Percentiles rank a stretch among this genome's conserved stretches.
Conservation (phyloP, 2,329 filamentous ascomycete genomes). For the Sordariomycetes sp. region DNA sequence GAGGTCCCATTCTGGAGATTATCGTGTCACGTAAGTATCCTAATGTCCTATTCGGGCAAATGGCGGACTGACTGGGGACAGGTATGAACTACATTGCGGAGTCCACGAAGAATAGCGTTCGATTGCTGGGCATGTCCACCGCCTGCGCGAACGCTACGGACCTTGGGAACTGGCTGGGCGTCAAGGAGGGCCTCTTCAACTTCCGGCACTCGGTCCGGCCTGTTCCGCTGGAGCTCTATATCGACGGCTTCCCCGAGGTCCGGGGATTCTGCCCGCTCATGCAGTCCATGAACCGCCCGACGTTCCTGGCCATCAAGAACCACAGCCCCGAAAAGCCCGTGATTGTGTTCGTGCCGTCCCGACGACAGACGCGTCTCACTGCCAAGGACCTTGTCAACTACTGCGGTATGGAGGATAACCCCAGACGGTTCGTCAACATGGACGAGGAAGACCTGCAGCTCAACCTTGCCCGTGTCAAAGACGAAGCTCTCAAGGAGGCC, state of each 20-base stretch:
- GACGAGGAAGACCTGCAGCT: conserved; percentile 86
- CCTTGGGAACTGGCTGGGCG: conserved; percentile 90
- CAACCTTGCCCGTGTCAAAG: conserved; percentile 83
- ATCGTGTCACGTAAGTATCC: conserved; percentile 59
- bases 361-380: conserved; percentile 86
- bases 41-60: neutral
- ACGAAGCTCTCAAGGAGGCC: conserved; percentile 86
- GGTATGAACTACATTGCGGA: conserved; percentile 98
- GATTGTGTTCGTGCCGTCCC: conserved; percentile 95
- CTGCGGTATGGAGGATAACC: conserved; percentile 97
- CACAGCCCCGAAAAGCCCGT: conserved; percentile 96
- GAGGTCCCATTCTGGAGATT: conserved; percentile 95
- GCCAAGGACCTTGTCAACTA: conserved; percentile 95
- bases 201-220: conserved; percentile 95
- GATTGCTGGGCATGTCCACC: conserved; percentile 96
- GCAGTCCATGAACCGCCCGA: conserved; percentile 98
- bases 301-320: conserved; percentile 90
- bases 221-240: conserved; percentile 90
- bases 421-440: conserved; percentile 85
- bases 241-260: conserved; percentile 93
- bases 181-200: conserved; percentile 93
- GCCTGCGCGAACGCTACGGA: conserved; percentile 94
- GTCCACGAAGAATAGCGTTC: conserved; percentile 79
- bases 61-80: neutral
- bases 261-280: conserved; percentile 94